These are phyloP conservation scores for Cladosporium oxysporum DNA, from an alignment of 2,329 filamentous ascomycete species.

Conservation along the genomic window DNA sequence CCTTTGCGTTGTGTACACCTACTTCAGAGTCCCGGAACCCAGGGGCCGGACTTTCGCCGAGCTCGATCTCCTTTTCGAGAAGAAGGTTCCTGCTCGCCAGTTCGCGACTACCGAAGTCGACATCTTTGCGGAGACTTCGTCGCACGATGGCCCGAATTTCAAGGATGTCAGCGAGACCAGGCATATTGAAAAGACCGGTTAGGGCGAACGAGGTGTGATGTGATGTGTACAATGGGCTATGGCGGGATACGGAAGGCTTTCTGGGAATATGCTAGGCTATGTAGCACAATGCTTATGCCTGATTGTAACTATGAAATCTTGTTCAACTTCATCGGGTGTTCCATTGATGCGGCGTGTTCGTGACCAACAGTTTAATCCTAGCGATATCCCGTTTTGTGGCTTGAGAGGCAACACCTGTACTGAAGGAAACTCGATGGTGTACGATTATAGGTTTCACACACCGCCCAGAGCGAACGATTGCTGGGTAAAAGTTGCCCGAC, in stretches of 20 bases:
- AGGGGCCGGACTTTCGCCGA: constrained; percentile 80
- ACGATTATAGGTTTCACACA: too few species aligned
- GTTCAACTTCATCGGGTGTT: not conserved
- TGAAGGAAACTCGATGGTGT: too few species aligned
- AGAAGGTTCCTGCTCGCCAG: constrained; percentile 68
- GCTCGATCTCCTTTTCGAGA: constrained; percentile 81
- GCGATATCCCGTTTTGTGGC: too few species aligned
- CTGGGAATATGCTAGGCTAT: not conserved
- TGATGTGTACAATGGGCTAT: not conserved
- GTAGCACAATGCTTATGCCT: not conserved
- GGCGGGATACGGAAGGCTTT: not conserved
- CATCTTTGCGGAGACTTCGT: constrained; percentile 46
- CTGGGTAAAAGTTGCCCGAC: not conserved
- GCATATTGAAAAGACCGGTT: constrained; percentile 5
- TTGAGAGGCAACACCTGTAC: too few species aligned
- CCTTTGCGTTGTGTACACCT: constrained; percentile 77
- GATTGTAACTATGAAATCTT: not conserved
- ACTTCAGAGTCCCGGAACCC: constrained; percentile 79
- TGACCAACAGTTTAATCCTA: too few species aligned
- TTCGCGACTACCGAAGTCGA: constrained; percentile 63
- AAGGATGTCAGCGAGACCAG: not conserved
- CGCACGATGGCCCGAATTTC: not conserved
- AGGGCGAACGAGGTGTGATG: not conserved
- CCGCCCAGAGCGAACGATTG: not conserved
- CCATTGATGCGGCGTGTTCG: too few species aligned